These are phyloP conservation scores for Eugenia klotzschiana DNA, from an alignment of 441 rosid species.

Conservation along the genomic window DNA sequence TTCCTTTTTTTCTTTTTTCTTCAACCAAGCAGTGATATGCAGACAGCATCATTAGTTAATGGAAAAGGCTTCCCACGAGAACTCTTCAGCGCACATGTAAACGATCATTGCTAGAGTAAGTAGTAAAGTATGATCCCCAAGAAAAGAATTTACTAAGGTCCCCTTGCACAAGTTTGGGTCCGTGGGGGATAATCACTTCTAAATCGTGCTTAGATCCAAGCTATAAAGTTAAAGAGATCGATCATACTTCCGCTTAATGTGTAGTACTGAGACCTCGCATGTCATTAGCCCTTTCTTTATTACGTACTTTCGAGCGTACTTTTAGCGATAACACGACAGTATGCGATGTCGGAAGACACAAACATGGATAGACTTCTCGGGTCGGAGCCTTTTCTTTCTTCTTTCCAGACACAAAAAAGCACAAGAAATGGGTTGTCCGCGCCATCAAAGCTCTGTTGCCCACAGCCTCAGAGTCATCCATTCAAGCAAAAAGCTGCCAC, in stretches of 20 bases:
- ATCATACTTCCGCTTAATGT: neutral
- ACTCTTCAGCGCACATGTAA: neutral
- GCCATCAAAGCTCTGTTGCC: neutral
- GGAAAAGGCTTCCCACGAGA: neutral
- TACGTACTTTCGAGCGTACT: neutral
- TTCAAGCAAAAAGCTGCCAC: neutral
- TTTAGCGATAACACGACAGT: neutral
- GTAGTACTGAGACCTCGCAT: neutral
- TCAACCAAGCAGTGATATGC: neutral
- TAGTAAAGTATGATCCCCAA: neutral
- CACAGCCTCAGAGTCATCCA: neutral
- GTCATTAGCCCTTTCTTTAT: too few species aligned
- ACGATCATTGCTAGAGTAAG: neutral
- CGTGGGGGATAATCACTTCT: neutral
- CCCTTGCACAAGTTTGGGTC: neutral
- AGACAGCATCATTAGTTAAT: neutral
- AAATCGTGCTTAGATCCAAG: neutral
- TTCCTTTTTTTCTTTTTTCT: neutral
- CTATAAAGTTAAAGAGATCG: neutral
- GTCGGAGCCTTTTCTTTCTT: neutral
- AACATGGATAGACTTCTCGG: neutral
- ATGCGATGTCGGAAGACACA: too few species aligned
- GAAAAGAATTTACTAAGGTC: neutral
- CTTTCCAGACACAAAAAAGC: neutral
- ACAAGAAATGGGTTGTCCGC: neutral